phyloP scores from a whole-genome alignment of 176 grass and related monocot genomes.

The Urochloa ruziziensis region DNA sequence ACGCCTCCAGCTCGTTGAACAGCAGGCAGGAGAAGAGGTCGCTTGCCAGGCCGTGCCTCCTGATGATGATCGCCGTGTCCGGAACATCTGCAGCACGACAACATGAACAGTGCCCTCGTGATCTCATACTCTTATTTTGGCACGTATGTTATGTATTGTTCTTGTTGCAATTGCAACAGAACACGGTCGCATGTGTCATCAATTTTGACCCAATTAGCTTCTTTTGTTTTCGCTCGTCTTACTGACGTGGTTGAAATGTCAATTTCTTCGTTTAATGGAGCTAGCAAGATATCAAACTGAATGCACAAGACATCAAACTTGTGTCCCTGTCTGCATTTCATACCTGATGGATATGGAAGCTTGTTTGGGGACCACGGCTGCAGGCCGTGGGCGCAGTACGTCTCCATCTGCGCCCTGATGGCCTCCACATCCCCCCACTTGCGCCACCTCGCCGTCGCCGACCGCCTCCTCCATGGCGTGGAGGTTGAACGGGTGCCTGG shows the following conservation, averaged over 20 bases:
- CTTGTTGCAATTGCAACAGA: no score
- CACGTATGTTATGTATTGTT: no score
- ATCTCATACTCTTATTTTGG: background rate
- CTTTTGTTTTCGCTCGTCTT: background rate
- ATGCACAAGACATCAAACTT: background rate
- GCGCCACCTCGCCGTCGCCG: slow-evolving; percentile 83
- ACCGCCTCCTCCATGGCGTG: slow-evolving; percentile 94
- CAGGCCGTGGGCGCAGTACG: slow-evolving; percentile 71
- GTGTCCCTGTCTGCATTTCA: background rate
- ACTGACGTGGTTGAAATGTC: background rate
- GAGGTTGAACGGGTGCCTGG: slow-evolving; percentile 73
- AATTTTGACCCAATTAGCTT: background rate
- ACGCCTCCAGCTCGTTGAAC: slow-evolving; percentile 93
- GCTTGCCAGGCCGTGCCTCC: slow-evolving; percentile 58
- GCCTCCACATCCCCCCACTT: slow-evolving; percentile 67
- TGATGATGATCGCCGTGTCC: slow-evolving; percentile 87
- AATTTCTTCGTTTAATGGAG: background rate
- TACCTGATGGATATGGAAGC: slow-evolving; percentile 79
- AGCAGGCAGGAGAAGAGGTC: slow-evolving; percentile 89
- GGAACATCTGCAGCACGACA: slow-evolving; percentile 66
- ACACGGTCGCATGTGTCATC: background rate
- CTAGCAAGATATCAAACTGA: background rate
- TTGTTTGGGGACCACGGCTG: slow-evolving; percentile 82
- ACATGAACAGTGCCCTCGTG: background rate
- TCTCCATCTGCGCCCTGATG: slow-evolving; percentile 87